Conservation (phyloP, 2,329 filamentous ascomycete species). For the Talaromyces sp. region DNA sequence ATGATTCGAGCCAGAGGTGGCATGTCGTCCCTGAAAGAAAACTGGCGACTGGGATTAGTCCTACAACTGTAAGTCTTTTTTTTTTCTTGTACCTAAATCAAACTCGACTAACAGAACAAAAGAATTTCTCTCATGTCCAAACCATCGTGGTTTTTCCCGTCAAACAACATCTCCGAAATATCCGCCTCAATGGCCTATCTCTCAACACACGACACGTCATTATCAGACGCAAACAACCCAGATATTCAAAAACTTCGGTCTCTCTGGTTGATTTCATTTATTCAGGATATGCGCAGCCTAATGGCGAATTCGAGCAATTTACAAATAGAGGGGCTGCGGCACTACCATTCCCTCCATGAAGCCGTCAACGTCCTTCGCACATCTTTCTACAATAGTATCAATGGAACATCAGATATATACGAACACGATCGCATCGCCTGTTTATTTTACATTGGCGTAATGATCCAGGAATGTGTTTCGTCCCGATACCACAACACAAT, state of each 20-base stretch:
- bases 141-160: constrained; percentile 9
- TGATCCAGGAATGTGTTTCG: constrained; percentile 8
- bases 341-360: constrained; percentile 4
- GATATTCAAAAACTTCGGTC: constrained; percentile 7
- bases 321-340: constrained; percentile 2
- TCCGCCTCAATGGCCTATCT: constrained; percentile 2
- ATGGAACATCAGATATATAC: background rate
- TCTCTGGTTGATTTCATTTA: constrained; percentile 8
- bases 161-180: constrained; percentile 10
- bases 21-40: background rate
- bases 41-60: constrained; percentile 8
- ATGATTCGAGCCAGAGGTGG: constrained; percentile 8
- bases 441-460: constrained; percentile 9
- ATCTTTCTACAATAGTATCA: constrained; percentile 1
- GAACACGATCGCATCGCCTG: constrained; percentile 8
- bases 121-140: constrained; percentile 5
- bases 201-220: background rate
- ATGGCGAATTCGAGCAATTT: constrained; percentile 3
- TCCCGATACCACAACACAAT: background rate
- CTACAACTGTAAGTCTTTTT: background rate
- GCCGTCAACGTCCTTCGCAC: background rate
- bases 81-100: background rate
- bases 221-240: background rate
- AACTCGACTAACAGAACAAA: background rate
- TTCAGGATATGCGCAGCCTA: constrained; percentile 9